Evolutionary conservation across 75 land plant species (phyloP).

Genomic region (Picea glauca): DNA sequence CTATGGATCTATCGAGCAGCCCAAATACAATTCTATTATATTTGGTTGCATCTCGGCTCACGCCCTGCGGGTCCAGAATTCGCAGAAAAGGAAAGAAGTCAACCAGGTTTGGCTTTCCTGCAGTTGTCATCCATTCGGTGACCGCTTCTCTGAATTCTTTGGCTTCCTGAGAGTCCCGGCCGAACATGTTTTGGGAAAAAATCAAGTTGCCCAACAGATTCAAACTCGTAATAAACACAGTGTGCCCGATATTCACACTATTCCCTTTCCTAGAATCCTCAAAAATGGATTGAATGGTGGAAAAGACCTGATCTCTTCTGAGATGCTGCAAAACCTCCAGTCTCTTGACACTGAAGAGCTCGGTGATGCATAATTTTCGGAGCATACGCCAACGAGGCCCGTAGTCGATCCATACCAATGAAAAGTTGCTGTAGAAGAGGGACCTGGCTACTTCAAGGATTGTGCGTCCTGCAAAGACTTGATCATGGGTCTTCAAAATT

Average conservation of each 20-base stretch:
- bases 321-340: slow-evolving; percentile 18
- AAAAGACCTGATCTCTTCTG: slow-evolving; percentile 13
- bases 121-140: too few relatives aligned
- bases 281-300: slow-evolving; percentile 3
- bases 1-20: slow-evolving; percentile 12
- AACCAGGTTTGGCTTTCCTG: too few relatives aligned
- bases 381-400: slow-evolving; percentile 22
- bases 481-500: slow-evolving; percentile 20
- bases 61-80: slow-evolving; percentile 30
- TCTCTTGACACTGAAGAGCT: slow-evolving; percentile 22
- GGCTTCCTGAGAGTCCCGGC: neutral
- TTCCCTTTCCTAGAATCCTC: neutral
- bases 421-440: slow-evolving; percentile 7
- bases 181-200: slow-evolving; percentile 25
- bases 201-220: slow-evolving; percentile 33
- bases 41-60: neutral
- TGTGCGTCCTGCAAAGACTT: slow-evolving; percentile 9
- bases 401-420: slow-evolving; percentile 27
- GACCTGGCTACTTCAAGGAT: slow-evolving; percentile 15
- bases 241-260: slow-evolving; percentile 20
- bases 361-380: slow-evolving; percentile 14
- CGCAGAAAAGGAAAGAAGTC: too few relatives aligned
- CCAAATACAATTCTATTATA: slow-evolving; percentile 3
- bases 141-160: too few relatives aligned
- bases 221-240: slow-evolving; percentile 14